These are phyloP conservation scores for Haberlea rhodopensis DNA, from an alignment of 257 asterid species.

Conservation along the genomic window DNA sequence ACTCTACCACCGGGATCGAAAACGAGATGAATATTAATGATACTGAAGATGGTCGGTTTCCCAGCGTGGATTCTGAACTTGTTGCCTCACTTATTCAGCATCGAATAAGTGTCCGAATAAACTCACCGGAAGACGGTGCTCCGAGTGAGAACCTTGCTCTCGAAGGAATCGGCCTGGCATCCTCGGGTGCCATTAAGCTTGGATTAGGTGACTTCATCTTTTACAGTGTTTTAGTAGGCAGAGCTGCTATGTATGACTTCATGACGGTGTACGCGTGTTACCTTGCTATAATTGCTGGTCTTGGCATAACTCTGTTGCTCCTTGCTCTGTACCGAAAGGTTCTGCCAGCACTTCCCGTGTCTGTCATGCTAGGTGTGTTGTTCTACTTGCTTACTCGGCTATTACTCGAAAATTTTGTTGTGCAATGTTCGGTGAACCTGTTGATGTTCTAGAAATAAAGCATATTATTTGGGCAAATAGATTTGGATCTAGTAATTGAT, in stretches of 20 bases:
- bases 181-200: slow-evolving; percentile 93
- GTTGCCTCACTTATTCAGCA: slow-evolving; percentile 73
- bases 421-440: slow-evolving; percentile 75
- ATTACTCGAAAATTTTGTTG: slow-evolving; percentile 78
- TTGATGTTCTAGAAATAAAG: slow-evolving; percentile 69
- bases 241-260: slow-evolving; percentile 97
- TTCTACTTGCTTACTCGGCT: slow-evolving; percentile 80
- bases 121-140: slow-evolving; percentile 34
- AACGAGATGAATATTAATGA: slow-evolving; percentile 37
- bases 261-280: slow-evolving; percentile 97
- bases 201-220: slow-evolving; percentile 94
- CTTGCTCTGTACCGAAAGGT: slow-evolving; percentile 89
- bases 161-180: slow-evolving; percentile 89
- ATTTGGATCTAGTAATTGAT: neutral
- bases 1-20: no score
- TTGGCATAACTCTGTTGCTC: slow-evolving; percentile 77
- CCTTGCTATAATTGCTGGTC: slow-evolving; percentile 93
- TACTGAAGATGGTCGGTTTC: slow-evolving; percentile 47
- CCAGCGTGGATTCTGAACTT: slow-evolving; percentile 51
- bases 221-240: slow-evolving; percentile 87
- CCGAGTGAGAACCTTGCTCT: slow-evolving; percentile 48
- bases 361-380: slow-evolving; percentile 76
- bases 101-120: slow-evolving; percentile 46
- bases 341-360: slow-evolving; percentile 94
- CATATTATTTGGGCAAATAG: neutral